phyloP scores from a whole-genome alignment of 768 basidiomycete species.

The Phallus indusiatus region DNA sequence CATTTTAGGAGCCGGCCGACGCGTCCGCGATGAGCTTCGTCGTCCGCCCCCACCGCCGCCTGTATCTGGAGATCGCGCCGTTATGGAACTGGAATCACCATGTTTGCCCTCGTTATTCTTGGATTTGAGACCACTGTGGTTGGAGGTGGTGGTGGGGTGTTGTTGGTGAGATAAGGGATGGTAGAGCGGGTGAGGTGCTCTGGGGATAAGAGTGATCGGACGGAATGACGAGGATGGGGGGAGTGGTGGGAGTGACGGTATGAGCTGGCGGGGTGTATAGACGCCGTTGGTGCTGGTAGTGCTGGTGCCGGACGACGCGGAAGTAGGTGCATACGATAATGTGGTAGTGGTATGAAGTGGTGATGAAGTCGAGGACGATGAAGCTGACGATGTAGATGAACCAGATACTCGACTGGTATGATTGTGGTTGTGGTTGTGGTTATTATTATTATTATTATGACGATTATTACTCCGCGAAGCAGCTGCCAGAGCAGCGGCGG shows the following conservation, averaged over 20 bases:
- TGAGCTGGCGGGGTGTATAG: not conserved
- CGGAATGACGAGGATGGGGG: not conserved
- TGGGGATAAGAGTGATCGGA: not conserved
- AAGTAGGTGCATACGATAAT: no score
- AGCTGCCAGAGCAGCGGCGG: conserved; percentile 3
- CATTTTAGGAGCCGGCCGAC: conserved; percentile 39
- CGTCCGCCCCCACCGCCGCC: not conserved
- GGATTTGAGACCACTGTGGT: not conserved
- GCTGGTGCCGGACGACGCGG: not conserved
- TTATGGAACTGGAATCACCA: not conserved
- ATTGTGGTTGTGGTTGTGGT: not conserved
- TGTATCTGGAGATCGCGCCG: not conserved
- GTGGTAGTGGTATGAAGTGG: no score
- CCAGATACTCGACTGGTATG: not conserved
- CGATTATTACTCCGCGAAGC: not conserved
- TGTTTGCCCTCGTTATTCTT: not conserved
- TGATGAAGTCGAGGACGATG: not conserved
- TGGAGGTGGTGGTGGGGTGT: not conserved
- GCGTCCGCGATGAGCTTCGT: conserved; percentile 36
- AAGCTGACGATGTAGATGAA: not conserved
- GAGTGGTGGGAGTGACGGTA: no score
- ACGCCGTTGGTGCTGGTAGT: not conserved
- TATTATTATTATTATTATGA: no score
- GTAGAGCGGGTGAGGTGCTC: conserved; percentile 9
- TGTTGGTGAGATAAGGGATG: conserved; percentile 8